These are phyloP conservation scores for Mortierella sp. DNA, from an alignment of 371 early-diverging fungal genomes.

Conservation along the genomic window DNA sequence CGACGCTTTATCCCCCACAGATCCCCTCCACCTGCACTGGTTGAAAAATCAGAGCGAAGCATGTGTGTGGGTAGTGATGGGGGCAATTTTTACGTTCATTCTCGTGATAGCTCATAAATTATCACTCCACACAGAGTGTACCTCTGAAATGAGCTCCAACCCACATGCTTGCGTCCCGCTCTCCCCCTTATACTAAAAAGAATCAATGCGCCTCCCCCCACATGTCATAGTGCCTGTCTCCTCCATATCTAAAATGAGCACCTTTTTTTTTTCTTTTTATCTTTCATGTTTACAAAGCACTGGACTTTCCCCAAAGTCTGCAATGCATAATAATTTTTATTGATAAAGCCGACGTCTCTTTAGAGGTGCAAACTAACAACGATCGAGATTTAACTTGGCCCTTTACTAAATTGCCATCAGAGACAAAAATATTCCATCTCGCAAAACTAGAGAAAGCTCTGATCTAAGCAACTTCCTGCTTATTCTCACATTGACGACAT, in stretches of 20 bases:
- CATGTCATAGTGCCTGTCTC: constrained; percentile 16
- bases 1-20: constrained; percentile 8
- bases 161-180: constrained; percentile 11
- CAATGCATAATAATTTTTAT: background rate
- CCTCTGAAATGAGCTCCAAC: constrained; percentile 5
- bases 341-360: background rate
- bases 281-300: background rate
- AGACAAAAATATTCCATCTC: too few relatives aligned
- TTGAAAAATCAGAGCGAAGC: background rate
- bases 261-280: background rate
- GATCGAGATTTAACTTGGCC: background rate
- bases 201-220: constrained; percentile 19
- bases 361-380: background rate
- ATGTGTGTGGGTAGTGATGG: constrained; percentile 3
- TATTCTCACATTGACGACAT: background rate
- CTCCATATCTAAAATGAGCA: background rate
- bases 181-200: background rate
- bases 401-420: background rate
- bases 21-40: background rate
- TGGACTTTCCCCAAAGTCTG: background rate
- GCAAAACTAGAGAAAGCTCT: background rate
- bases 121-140: constrained; percentile 14
- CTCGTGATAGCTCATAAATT: constrained; percentile 4
- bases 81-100: constrained; percentile 2
- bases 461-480: constrained; percentile 10